Evolutionary conservation across 306 rosid genomes (phyloP), one percentile per base, ranked within the genome.

Genomic region (Pyrus communis): DNA sequence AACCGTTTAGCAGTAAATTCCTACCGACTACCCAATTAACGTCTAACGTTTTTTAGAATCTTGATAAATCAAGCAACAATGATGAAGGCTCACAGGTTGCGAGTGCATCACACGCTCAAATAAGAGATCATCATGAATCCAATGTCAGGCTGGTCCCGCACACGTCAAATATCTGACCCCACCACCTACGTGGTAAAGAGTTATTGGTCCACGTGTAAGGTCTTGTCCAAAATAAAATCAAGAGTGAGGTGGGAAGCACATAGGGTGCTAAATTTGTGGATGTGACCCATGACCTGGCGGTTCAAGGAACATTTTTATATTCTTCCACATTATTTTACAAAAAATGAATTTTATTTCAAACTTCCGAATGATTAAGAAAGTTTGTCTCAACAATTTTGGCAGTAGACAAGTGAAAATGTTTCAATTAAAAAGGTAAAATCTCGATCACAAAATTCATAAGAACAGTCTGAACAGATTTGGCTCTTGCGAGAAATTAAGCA

Each of bases 21-120:
- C n/a, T n/a, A n/a, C n/a, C n/a, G n/a, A n/a, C n/a, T n/a, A n/a
- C n/a, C n/a, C n/a, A n/a, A n/a, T n/a, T n/a, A n/a, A n/a, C n/a
- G n/a, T n/a, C n/a, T n/a, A n/a, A n/a, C n/a, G n/a, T n/a, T n/a
- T n/a, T n/a, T n/a, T n/a, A n/a, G n/a, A n/a, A n/a, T n/a, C n/a
- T n/a, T n/a, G n/a, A 76, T 27, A 51, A 66, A 74, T 79, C 63
- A 78, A 30, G 70, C 17, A 9, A 46, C 49, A 63, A 79, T 83
- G 70, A 79, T 79, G 69, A 65, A 17, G 9, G 14, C 54, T 33
- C 73, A 84, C 81, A 78, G 82, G 77, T 6, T 52, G 65, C 77
- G 79, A 62, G 74, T 72, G 72, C 75, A 57, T 13, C 46, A 69
- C 80, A 81, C 84, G 77, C 82, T 67, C 80, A 78, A 49, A 75